phyloP scores from a whole-genome alignment of 106 monocot species.

The Dioscorea alata region DNA sequence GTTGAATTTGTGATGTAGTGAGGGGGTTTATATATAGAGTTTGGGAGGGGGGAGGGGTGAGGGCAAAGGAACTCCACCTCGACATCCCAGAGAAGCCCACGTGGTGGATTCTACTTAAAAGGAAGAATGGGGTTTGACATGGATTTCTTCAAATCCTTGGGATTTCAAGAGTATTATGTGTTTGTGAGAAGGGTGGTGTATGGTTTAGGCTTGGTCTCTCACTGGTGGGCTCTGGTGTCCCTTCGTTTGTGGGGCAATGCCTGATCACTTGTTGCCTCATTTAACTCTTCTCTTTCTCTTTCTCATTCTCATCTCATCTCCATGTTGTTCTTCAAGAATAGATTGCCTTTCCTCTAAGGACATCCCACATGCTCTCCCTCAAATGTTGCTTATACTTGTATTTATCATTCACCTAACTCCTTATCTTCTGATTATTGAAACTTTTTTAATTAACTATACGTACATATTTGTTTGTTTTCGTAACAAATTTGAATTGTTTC shows the following conservation, averaged over 20 bases:
- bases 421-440: no score
- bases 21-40: conserved; percentile 9
- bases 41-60: neutral
- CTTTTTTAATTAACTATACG: no score
- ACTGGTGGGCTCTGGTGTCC: neutral
- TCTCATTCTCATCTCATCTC: neutral
- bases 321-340: neutral
- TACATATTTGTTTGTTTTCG: no score
- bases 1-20: neutral
- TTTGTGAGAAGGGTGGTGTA: neutral
- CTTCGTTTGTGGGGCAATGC: neutral
- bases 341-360: neutral
- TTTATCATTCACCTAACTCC: neutral
- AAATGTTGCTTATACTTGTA: neutral
- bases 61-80: neutral
- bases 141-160: neutral
- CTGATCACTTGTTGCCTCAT: neutral
- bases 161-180: neutral
- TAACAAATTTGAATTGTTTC: no score
- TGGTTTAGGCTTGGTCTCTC: neutral
- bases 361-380: neutral
- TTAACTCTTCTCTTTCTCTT: neutral
- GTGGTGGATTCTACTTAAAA: neutral
- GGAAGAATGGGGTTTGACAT: neutral
- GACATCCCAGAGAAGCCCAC: conserved; percentile 4